Percentiles rank a stretch among this genome's conserved stretches.
phyloP scores from a whole-genome alignment of 2,329 filamentous ascomycete species.

The Macrophomina pseudophaseolina region DNA sequence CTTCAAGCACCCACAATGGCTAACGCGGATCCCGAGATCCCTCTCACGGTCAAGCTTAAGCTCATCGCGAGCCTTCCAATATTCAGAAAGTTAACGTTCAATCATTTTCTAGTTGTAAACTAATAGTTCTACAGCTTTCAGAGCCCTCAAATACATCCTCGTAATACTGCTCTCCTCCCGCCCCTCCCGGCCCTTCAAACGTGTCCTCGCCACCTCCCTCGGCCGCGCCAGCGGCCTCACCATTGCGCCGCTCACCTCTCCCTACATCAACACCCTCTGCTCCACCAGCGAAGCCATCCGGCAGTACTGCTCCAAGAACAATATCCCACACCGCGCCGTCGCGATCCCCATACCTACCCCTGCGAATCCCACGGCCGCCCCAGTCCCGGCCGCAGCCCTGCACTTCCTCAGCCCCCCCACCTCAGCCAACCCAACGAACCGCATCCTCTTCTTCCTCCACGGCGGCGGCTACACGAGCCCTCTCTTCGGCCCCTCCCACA shows the following conservation, averaged over 20 bases:
- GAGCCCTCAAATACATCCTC: conserved; percentile 3
- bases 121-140: neutral
- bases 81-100: neutral
- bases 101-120: neutral
- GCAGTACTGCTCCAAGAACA: neutral
- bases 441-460: conserved; percentile 38
- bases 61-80: neutral
- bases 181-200: neutral
- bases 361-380: too few relatives aligned
- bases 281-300: neutral
- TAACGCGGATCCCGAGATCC: neutral
- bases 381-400: neutral
- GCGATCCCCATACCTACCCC: neutral
- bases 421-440: conserved; percentile 32
- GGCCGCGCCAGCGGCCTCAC: neutral
- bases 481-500: conserved; percentile 39
- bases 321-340: neutral
- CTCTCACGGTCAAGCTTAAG: neutral
- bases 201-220: neutral
- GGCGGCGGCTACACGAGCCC: conserved; percentile 50
- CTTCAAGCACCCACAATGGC: neutral
- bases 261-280: neutral
- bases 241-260: neutral
- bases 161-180: neutral
- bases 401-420: conserved; percentile 16